Evolutionary conservation across 2,329 filamentous ascomycete genomes (phyloP), one percentile per base, ranked within the genome.

Genomic region (Aspergillus puulaauensis): DNA sequence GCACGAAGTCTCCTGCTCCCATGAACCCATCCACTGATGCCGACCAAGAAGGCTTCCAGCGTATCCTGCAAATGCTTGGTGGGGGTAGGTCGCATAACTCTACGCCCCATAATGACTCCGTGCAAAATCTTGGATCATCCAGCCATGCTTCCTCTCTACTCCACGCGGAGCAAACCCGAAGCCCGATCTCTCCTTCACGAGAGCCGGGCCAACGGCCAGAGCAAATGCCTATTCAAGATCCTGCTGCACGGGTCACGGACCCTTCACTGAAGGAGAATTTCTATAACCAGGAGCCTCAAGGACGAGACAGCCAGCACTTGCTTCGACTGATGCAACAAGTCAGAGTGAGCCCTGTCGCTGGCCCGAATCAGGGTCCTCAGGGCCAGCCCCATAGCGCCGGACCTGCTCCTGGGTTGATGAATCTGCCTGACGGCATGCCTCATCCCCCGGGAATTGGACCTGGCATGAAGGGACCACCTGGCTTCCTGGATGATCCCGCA

Each of bases 41-140:
- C 52, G 93, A 96, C 68, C 91, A 91, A 73, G 89, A 92, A 72
- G 93, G 91, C 1, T 96, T 97, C 74, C 86, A 91, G 63, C 85
- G 87, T 45, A 84, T 97, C 46, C 79, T 96, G 37, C 85, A 90
- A 65, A 96, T 96, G 82, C 83, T 96, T 41, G 88, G 92, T 50
- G 78, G 79, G 40, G 75, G 77, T 55, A 78, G 75, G 60, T 75
- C 78, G 37, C 70, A 73, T 56, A 78, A 77, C 61, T 70, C 73
- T 27, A 79, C 77, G 21, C 79, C 79, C 39, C 77, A 79, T 59
- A 71, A 73, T 33, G 74, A 76, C 56, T 61, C 70, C 24, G 57
- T 61, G 40, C 73, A 71, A 49, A 70, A 75, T 56, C 61, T 68
- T 33, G 58, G 61, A 40, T 73, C 70, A 54, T 69, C 65, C 33